Evolutionary conservation across 2,329 filamentous ascomycete genomes (phyloP).

Genomic region (Cladosporium velox): DNA sequence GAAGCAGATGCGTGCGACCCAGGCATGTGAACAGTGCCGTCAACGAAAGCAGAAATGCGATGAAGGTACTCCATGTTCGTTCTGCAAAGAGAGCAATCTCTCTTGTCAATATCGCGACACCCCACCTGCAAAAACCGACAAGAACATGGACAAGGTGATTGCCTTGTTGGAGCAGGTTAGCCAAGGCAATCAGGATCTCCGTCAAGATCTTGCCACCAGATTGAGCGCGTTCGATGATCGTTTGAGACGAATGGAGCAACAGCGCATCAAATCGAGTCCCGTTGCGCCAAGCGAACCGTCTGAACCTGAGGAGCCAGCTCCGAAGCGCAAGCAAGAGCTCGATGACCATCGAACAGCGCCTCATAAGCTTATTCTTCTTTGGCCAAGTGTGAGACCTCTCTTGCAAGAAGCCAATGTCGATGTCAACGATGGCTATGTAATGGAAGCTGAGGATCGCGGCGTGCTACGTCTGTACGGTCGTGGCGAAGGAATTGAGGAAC

Average conservation of each 20-base stretch:
- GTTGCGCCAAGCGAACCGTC: slow-evolving; percentile 14
- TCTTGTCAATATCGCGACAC: slow-evolving; percentile 88
- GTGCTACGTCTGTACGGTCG: slow-evolving; percentile 40
- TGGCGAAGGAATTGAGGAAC: slow-evolving; percentile 43
- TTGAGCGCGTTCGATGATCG: slow-evolving; percentile 28
- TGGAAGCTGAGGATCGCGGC: slow-evolving; percentile 41
- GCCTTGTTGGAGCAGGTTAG: slow-evolving; percentile 9
- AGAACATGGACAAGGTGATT: slow-evolving; percentile 53
- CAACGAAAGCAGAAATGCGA: slow-evolving; percentile 89
- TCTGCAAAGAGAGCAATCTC: slow-evolving; percentile 82
- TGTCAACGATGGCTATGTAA: slow-evolving; percentile 39
- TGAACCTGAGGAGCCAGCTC: slow-evolving; percentile 39
- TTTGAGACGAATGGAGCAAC: slow-evolving; percentile 31
- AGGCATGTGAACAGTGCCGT: slow-evolving; percentile 91
- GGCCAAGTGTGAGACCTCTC: slow-evolving; percentile 49
- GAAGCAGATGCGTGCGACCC: slow-evolving; percentile 41
- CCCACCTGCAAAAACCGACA: slow-evolving; percentile 72
- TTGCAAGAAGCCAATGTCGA: slow-evolving; percentile 32
- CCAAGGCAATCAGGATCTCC: not conserved
- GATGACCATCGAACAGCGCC: slow-evolving; percentile 89
- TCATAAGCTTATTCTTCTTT: slow-evolving; percentile 72
- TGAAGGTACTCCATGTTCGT: slow-evolving; percentile 78
- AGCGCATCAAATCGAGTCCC: slow-evolving; percentile 19
- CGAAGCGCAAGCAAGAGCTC: slow-evolving; percentile 66
- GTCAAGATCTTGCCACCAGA: slow-evolving; percentile 5